phyloP scores from a whole-genome alignment of 2,329 filamentous ascomycete species.

The Fusarium musae region DNA sequence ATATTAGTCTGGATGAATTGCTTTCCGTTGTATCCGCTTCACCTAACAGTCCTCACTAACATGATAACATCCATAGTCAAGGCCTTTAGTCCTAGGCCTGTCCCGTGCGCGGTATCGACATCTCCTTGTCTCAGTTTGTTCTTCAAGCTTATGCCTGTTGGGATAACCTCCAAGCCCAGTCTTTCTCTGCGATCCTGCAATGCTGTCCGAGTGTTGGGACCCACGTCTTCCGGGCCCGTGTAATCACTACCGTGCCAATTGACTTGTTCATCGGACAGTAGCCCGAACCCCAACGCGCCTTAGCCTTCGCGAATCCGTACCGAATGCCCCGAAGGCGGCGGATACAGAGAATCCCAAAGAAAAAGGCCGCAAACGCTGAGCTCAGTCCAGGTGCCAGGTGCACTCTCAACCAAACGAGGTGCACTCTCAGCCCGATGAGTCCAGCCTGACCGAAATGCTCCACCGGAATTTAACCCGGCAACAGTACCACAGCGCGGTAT shows the following conservation, averaged over 20 bases:
- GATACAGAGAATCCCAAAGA: constrained; percentile 35
- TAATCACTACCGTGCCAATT: constrained; percentile 46
- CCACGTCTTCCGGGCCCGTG: constrained; percentile 34
- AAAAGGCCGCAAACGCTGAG: constrained; percentile 41
- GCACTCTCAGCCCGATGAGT: constrained; percentile 19
- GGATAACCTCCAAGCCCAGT: constrained; percentile 27
- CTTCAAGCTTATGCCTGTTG: constrained; percentile 21
- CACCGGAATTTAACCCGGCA: constrained; percentile 42
- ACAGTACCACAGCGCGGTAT: constrained; percentile 36
- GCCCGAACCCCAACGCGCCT: constrained; percentile 43
- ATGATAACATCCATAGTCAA: not conserved
- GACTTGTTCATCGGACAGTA: constrained; percentile 45
- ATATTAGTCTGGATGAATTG: constrained; percentile 8
- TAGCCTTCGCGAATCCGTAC: constrained; percentile 35
- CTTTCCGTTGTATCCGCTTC: constrained; percentile 19
- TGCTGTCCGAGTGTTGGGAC: constrained; percentile 39
- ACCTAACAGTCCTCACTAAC: not conserved
- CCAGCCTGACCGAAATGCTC: constrained; percentile 18
- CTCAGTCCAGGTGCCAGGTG: constrained; percentile 35
- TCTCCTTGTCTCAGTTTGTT: constrained; percentile 9
- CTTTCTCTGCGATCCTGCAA: constrained; percentile 18
- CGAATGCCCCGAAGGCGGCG: constrained; percentile 38
- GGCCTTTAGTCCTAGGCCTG: constrained; percentile 6
- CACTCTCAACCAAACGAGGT: constrained; percentile 24
- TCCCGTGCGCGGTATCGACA: constrained; percentile 6